These are phyloP conservation scores for Cordyceps militaris DNA, from an alignment of 2,329 filamentous ascomycete genomes.

Conservation along the genomic window DNA sequence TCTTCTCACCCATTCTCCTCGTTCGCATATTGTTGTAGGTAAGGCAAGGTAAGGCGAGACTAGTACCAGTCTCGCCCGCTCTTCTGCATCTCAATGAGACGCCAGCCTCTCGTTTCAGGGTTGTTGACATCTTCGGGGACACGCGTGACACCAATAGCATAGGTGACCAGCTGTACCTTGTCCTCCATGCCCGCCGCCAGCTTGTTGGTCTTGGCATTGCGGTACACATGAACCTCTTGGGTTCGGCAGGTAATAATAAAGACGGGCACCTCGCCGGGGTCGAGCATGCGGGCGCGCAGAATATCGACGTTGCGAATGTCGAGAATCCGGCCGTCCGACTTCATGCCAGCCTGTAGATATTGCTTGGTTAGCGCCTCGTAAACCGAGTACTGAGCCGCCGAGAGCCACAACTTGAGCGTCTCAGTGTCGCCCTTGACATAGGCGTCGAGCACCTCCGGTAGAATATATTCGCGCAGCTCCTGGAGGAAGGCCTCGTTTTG, in stretches of 20 bases:
- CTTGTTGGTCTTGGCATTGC: constrained; percentile 81
- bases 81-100: constrained; percentile 97
- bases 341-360: constrained; percentile 86
- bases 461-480: constrained; percentile 94
- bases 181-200: constrained; percentile 97
- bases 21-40: neutral
- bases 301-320: constrained; percentile 95
- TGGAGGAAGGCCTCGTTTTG: constrained; percentile 91
- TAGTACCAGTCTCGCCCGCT: constrained; percentile 79
- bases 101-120: constrained; percentile 92
- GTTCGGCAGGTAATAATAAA: constrained; percentile 96
- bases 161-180: constrained; percentile 95
- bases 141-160: constrained; percentile 92
- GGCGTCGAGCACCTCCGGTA: constrained; percentile 93
- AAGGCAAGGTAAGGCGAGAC: constrained; percentile 14
- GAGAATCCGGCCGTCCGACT: constrained; percentile 89
- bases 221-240: constrained; percentile 96
- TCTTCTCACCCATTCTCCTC: neutral
- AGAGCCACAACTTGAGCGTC: constrained; percentile 90
- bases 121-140: constrained; percentile 95
- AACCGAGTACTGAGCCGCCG: constrained; percentile 90
- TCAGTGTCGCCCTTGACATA: constrained; percentile 95
- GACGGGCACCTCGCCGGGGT: constrained; percentile 83
- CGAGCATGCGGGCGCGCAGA: constrained; percentile 69
- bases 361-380: constrained; percentile 96